Conservation (phyloP, 257 asterid genomes). For the Petunia secreta region DNA sequence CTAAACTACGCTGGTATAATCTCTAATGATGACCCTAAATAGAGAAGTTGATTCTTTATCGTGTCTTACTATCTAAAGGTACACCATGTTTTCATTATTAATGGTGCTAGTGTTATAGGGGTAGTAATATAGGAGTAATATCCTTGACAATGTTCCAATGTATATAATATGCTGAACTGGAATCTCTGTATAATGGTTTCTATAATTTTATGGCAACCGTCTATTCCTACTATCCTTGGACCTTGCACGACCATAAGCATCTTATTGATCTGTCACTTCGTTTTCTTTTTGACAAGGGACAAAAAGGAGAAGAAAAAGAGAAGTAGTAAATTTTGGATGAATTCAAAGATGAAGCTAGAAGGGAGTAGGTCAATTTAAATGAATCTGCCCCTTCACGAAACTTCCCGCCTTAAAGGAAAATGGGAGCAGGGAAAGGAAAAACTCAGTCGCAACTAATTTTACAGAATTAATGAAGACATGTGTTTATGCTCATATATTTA, state of each 20-base stretch:
- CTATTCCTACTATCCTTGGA: background rate
- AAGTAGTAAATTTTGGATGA: background rate
- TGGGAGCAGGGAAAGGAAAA: background rate
- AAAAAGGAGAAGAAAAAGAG: background rate
- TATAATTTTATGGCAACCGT: too few relatives aligned
- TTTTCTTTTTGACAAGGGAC: background rate
- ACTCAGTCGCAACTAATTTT: background rate
- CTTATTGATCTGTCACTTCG: background rate
- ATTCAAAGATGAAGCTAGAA: background rate
- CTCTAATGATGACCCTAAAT: slow-evolving; percentile 17
- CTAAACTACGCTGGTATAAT: background rate
- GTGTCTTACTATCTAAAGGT: background rate
- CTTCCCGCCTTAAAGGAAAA: background rate
- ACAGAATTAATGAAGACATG: background rate
- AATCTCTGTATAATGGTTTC: too few relatives aligned
- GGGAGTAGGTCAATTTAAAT: background rate
- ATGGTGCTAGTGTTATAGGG: background rate
- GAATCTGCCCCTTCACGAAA: slow-evolving; percentile 1
- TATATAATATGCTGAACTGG: too few relatives aligned
- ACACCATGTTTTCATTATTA: background rate
- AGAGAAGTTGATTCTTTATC: background rate
- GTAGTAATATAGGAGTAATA: too few relatives aligned
- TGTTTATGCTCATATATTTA: too few relatives aligned
- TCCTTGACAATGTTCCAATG: background rate
- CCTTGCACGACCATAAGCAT: background rate